Percentiles rank a stretch among this genome's conserved stretches.
Conservation (phyloP, 139 green algal species). For the Eudorina sp. region DNA sequence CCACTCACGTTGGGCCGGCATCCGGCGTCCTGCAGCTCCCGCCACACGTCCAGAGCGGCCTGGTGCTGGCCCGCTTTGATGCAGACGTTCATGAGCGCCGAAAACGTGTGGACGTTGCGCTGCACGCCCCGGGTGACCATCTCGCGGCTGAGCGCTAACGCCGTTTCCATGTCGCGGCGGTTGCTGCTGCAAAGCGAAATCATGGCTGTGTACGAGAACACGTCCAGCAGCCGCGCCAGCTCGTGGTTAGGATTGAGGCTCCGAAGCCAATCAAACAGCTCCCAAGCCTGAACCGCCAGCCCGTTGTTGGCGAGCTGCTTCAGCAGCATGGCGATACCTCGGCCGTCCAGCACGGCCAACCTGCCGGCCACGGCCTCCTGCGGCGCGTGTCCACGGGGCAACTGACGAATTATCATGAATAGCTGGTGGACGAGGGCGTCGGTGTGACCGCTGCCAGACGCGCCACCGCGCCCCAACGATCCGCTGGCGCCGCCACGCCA, state of each 20-base stretch:
- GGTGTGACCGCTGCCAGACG: not conserved
- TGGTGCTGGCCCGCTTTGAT: constrained; percentile 83
- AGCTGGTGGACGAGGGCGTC: constrained; percentile 49
- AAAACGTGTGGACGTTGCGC: constrained; percentile 91
- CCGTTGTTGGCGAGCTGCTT: constrained; percentile 39
- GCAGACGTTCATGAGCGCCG: constrained; percentile 91
- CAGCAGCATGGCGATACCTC: constrained; percentile 38
- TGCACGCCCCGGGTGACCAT: constrained; percentile 76
- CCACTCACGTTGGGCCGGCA: constrained; percentile 64
- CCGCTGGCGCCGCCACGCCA: constrained; percentile 41
- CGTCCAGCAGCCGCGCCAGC: constrained; percentile 60
- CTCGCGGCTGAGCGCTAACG: constrained; percentile 74
- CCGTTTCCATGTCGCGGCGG: constrained; percentile 60
- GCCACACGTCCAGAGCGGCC: constrained; percentile 81
- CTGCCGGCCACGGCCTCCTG: constrained; percentile 27
- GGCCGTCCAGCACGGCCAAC: constrained; percentile 44
- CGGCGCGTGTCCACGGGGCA: not conserved
- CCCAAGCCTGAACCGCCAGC: constrained; percentile 44
- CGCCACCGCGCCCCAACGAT: not conserved
- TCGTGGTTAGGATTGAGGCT: constrained; percentile 60
- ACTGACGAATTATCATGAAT: constrained; percentile 6
- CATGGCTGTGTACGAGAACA: constrained; percentile 66
- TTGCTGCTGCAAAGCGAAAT: constrained; percentile 80
- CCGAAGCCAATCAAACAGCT: constrained; percentile 85
- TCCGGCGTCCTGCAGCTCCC: constrained; percentile 71